These are phyloP conservation scores for Tetracentron sinense DNA, from an alignment of 164 flowering plant genomes.

Conservation along the genomic window DNA sequence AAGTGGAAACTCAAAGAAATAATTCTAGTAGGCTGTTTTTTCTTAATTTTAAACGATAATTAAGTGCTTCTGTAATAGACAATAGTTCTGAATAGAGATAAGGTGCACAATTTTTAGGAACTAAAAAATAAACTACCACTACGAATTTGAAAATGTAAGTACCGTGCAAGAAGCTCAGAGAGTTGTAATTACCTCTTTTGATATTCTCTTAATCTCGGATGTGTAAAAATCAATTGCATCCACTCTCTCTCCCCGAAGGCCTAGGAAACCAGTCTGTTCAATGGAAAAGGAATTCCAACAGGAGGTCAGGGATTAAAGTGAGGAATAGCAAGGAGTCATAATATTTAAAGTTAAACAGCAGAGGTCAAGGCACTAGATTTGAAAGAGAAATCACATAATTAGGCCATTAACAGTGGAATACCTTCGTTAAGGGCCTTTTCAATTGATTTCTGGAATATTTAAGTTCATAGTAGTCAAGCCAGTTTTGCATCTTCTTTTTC, in stretches of 20 bases:
- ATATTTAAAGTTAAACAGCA: background rate
- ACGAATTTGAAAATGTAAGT: background rate
- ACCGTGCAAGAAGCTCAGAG: background rate
- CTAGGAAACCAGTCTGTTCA: slow-evolving; percentile 80
- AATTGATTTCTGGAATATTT: slow-evolving; percentile 54
- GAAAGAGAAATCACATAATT: no score
- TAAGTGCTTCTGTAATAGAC: no score
- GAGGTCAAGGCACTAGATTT: no score
- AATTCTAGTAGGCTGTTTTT: no score
- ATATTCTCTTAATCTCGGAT: slow-evolving; percentile 43
- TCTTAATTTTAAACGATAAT: no score
- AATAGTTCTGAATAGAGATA: no score
- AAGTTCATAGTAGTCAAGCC: slow-evolving; percentile 71
- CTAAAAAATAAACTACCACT: no score
- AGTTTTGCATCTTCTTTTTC: slow-evolving; percentile 38
- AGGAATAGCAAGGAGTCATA: background rate
- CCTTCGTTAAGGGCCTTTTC: slow-evolving; percentile 54
- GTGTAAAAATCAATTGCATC: slow-evolving; percentile 72
- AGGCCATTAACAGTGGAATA: slow-evolving; percentile 13
- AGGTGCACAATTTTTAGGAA: no score
- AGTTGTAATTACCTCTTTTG: slow-evolving; percentile 43
- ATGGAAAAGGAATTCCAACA: slow-evolving; percentile 5
- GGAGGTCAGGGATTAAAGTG: background rate
- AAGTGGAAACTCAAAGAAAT: no score
- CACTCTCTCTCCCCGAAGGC: slow-evolving; percentile 59